These are phyloP conservation scores for Brassica hybrid DNA, from an alignment of 441 rosid species.

Conservation along the genomic window DNA sequence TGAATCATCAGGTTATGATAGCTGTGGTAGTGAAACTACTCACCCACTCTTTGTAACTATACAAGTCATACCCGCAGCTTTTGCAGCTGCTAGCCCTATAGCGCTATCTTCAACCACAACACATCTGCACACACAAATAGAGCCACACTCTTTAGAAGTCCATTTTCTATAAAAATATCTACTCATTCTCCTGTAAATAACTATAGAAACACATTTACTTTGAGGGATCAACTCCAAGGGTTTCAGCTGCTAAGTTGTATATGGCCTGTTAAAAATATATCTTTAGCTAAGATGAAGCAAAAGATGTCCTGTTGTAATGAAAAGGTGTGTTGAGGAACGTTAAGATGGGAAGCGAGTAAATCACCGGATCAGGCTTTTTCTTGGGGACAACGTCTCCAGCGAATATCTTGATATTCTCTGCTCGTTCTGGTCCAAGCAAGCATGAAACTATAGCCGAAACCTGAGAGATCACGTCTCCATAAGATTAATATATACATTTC, in stretches of 20 bases:
- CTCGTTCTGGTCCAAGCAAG: slow-evolving; percentile 90
- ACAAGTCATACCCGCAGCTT: slow-evolving; percentile 94
- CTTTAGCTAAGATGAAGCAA: slow-evolving; percentile 12
- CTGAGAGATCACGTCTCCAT: slow-evolving; percentile 49
- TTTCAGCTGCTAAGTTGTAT: slow-evolving; percentile 84
- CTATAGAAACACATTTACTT: slow-evolving; percentile 51
- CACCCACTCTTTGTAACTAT: slow-evolving; percentile 1
- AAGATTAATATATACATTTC: background rate
- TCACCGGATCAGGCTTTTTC: slow-evolving; percentile 94
- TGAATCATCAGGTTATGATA: background rate
- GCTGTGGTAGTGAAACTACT: background rate
- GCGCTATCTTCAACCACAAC: slow-evolving; percentile 95
- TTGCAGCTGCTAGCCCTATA: slow-evolving; percentile 94
- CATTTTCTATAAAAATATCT: no score
- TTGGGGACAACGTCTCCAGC: slow-evolving; percentile 96
- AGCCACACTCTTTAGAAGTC: background rate
- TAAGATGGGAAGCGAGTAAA: background rate
- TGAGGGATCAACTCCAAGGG: slow-evolving; percentile 83
- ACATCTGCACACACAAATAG: slow-evolving; percentile 52
- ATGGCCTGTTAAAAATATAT: slow-evolving; percentile 62
- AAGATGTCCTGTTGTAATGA: background rate
- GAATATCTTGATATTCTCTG: slow-evolving; percentile 82
- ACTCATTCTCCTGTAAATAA: background rate
- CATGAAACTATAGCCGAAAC: slow-evolving; percentile 90
- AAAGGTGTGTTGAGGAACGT: background rate